Evolutionary conservation across 208 protist species (phyloP), one percentile per base, ranked within the genome.

Genomic region (Strigomonas culicis): DNA sequence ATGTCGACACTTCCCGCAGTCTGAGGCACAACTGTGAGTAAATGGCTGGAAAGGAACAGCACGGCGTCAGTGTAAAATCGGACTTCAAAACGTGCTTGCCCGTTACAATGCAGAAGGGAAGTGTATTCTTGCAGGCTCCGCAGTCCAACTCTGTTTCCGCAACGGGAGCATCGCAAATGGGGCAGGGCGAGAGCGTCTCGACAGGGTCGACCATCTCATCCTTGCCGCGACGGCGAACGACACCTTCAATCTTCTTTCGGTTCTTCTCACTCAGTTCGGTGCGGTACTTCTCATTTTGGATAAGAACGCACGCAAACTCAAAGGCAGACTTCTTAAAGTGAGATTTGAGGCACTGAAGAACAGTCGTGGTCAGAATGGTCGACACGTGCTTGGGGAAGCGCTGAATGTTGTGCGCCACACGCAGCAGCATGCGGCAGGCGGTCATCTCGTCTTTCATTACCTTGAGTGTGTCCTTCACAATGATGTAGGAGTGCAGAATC

Each of bases 401-500:
- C 39, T 90, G 87, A 59, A 98, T 98, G 72, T 98, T 98, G 63
- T 92, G 84, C 6, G 95, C 82, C 24, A 98, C 96, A 15, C 98
- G 93, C 34, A 98, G 72, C 21, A 99, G 85, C 95, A 99, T 96
- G 31, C 97, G 89, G 49, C 95, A 97, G 15, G 93, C 96, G 0
- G 77, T 88, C 24, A 78, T 56, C 65, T 98, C 89, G 49, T 99
- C 93, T 17, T 90, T 62, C 86, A 96, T 87, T 30, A 82, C 58
- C 56, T 96, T 91, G 25, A 98, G 77, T 46, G 98, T 74, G 41
- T 92, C 79, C 84, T 98, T 98, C 8, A 97, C 97, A 50, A 99
- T 90, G 19, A 99, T 72, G 83, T 99, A 99, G 1, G 86, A 97
- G 77, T 99, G 97, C 19, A 99, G 83, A 13, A 99, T 75, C 85